Conservation (phyloP, 352 stramenopile genomes). For the Phytophthora vignae region DNA sequence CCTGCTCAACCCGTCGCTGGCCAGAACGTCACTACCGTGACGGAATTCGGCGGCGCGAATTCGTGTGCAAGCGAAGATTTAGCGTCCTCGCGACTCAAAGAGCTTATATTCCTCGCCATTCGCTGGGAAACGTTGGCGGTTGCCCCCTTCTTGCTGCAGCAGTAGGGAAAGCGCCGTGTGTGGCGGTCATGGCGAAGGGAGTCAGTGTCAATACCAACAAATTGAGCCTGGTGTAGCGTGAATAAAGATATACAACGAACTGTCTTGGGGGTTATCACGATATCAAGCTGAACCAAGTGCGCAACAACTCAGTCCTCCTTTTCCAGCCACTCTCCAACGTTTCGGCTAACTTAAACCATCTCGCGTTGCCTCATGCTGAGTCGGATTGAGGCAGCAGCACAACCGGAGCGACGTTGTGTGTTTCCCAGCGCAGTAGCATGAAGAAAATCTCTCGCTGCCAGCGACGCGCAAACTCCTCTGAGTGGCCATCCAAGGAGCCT, state of each 20-base stretch:
- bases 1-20: neutral
- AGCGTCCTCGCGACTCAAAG: conserved; percentile 24
- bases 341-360: conserved; percentile 13
- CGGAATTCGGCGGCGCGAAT: conserved; percentile 38
- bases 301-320: too few relatives aligned
- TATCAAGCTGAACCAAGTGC: too few relatives aligned
- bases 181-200: too few relatives aligned
- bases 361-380: neutral
- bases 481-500: conserved; percentile 39
- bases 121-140: conserved; percentile 40
- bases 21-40: conserved; percentile 8
- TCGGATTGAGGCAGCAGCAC: conserved; percentile 28
- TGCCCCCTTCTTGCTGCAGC: conserved; percentile 29
- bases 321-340: too few relatives aligned
- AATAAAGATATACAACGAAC: too few relatives aligned
- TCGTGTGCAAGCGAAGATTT: conserved; percentile 31
- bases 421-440: conserved; percentile 46
- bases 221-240: too few relatives aligned
- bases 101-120: conserved; percentile 44
- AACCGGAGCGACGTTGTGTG: conserved; percentile 38
- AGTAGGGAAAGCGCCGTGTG: neutral
- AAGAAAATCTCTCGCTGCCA: conserved; percentile 47
- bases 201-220: too few relatives aligned
- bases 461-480: conserved; percentile 36
- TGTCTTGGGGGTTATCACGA: too few relatives aligned